Evolutionary conservation across 108 stramenopile species (phyloP), one percentile per base, ranked within the genome.

Genomic region (Cyclostephanos tholiformis): DNA sequence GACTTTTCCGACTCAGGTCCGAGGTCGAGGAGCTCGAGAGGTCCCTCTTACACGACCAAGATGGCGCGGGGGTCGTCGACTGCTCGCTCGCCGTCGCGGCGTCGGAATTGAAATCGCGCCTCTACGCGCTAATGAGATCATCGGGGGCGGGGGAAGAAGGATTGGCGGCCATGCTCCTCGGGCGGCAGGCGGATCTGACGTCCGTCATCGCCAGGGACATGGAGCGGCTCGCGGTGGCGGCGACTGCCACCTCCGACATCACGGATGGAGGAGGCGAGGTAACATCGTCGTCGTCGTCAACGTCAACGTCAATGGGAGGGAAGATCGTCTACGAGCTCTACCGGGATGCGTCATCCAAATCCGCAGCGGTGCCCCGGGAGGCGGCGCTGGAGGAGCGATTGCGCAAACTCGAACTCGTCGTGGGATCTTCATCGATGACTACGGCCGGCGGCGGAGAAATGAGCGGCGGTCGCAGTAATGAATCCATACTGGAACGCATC

Each of bases 11-110:
- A 44, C 53, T 82, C 14, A 53, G 41, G 46, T 60, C 72, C 2
- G 82, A 82, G 36, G 56, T 82, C 53, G 67, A 77, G n/a, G 56
- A 78, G 52, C 48, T 82, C 25, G 82, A 82, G 57, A 23, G 6
- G 3, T 46, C 39, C 43, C 30, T 77, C 17, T 53, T 11, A 39
- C 41, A 3, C 56, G 68, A 55, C 38, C n/a, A n/a, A n/a, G 49
- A 27, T 0, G 44, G 27, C 20, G 44, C 46, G 26, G 63, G 41
- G 20, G 56, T 25, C 43, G 65, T 46, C 35, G 58, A 55, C 16
- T 43, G 69, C 23, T 68, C 63, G 51, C 49, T 39, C 9, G 13
- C 49, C 41, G 23, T 59, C n/a, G n/a, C n/a, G 35, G 32, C 51
- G 62, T 13, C 25, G 13, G 75, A 77, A 35, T 72, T 82, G 52